Percentiles rank a stretch among this genome's conserved stretches.
These are phyloP conservation scores for Porcisia deanei DNA, from an alignment of 208 protist species.

Conservation along the genomic window DNA sequence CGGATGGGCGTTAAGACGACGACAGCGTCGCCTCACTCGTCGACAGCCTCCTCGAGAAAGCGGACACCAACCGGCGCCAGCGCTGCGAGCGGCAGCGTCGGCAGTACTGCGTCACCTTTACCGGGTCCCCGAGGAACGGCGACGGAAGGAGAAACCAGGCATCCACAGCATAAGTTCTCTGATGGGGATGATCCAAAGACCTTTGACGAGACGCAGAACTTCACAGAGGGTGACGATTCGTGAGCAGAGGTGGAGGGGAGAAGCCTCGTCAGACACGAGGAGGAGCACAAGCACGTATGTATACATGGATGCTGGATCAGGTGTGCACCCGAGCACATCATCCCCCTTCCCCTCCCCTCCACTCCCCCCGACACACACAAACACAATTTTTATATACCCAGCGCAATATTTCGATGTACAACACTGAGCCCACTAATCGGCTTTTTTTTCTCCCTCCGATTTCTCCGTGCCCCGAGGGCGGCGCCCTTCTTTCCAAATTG, in stretches of 20 bases:
- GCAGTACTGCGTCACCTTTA: not conserved
- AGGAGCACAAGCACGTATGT: not conserved
- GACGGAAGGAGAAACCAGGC: not conserved
- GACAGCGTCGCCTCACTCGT: not conserved
- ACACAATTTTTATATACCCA: not conserved
- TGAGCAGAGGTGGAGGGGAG: not conserved
- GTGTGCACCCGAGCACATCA: not conserved
- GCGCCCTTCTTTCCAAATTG: no score
- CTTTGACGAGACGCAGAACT: conserved; percentile 1
- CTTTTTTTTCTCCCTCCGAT: no score
- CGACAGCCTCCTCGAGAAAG: not conserved
- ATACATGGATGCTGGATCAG: not conserved
- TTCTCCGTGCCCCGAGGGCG: no score
- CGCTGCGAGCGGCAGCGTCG: not conserved
- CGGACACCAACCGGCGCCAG: not conserved
- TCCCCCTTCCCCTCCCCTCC: not conserved
- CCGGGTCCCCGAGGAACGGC: not conserved
- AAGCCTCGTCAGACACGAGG: not conserved
- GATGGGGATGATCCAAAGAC: not conserved
- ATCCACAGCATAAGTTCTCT: not conserved
- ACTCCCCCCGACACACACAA: not conserved
- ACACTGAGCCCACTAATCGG: not conserved
- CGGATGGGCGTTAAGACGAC: not conserved
- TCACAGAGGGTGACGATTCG: not conserved
- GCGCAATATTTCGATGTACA: conserved; percentile 1